Base-by-base conservation (phyloP, 805 yeast genomes). In the Nakazawaea ernobii region DNA sequence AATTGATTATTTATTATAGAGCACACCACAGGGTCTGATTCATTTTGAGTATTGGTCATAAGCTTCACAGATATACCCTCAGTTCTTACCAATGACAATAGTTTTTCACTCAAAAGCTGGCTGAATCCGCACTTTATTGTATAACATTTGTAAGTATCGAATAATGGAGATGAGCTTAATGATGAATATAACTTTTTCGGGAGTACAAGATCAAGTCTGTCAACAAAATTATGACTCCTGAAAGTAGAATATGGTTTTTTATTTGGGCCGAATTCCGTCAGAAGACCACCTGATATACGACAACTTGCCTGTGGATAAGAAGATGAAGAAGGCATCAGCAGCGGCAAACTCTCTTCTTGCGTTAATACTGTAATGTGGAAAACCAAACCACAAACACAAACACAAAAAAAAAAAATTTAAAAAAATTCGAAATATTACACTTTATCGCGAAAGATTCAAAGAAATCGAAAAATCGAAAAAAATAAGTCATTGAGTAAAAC, bases 201-300 rank as follows among this genome's bases (percentile, higher is more conserved):
- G 9, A 54, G 36, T 28, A 59, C 4, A 1, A 63, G 9, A 15
- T 57, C 61, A 7, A 64, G n/a, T 43, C 51, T 46, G 39, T 58
- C 58, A 7, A 59, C 53, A 47, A 62, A 66, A 39, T 61, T 60
- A 42, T 63, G 69, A 6, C 32, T 32, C 9, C 35, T 39, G 2
- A 65, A 26, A 6, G 43, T 32, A 4, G 40, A 28, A 6, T 26
- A 11, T 3, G 44, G 38, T 26, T 15, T 35, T 42, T 32, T 14
- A 6, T 13, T 28, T n/a, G 14, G 11, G 14, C 9, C n/a, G n/a
- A 15, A 32, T 9, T 32, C 26, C 6, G 35, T 33, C 17, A 37
- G 20, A 9, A 1, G 13, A 1, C 49, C 53, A 4, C 41, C 46
- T 13, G 26, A 30, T 9, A 58, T 57, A 26, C 52, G 53, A 47